These are phyloP conservation scores for Geotrichum ghanense DNA, from an alignment of 805 yeast species.

Conservation along the genomic window DNA sequence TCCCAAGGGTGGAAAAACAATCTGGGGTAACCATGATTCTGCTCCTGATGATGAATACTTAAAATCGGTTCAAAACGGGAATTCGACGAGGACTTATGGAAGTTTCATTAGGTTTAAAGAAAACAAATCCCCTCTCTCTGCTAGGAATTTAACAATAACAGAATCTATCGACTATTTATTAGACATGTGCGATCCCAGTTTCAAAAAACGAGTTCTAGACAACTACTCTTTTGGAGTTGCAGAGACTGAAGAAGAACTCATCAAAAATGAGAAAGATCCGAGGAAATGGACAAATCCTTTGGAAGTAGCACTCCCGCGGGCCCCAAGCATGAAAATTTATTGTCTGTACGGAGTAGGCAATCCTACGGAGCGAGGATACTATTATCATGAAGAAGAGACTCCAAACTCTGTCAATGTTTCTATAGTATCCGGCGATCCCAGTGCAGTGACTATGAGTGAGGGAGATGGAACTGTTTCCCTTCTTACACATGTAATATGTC, in stretches of 20 bases:
- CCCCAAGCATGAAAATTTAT: conserved; percentile 81
- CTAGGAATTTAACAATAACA: conserved; percentile 47
- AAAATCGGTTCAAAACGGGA: conserved; percentile 10
- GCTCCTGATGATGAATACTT: conserved; percentile 57
- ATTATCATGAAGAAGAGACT: conserved; percentile 59
- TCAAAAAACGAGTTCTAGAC: conserved; percentile 45
- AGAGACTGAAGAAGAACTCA: conserved; percentile 43
- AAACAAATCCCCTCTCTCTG: conserved; percentile 32
- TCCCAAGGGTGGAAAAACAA: conserved; percentile 84
- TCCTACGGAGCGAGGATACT: conserved; percentile 89
- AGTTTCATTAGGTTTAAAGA: conserved; percentile 58
- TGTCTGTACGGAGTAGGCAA: conserved; percentile 96
- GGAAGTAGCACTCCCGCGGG: conserved; percentile 83
- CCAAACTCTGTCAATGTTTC: conserved; percentile 50
- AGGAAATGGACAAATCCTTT: conserved; percentile 87
- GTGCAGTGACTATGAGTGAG: conserved; percentile 73
- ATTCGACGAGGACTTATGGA: conserved; percentile 62
- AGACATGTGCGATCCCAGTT: conserved; percentile 68
- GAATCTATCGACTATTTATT: conserved; percentile 59
- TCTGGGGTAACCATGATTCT: conserved; percentile 68
- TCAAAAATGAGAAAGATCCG: conserved; percentile 54
- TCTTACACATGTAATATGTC: conserved; percentile 81
- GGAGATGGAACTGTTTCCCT: conserved; percentile 95
- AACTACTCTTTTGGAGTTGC: conserved; percentile 79
- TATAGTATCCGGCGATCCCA: conserved; percentile 50